These are phyloP conservation scores for Lagenidium giganteum DNA, from an alignment of 352 stramenopile species.

Conservation along the genomic window DNA sequence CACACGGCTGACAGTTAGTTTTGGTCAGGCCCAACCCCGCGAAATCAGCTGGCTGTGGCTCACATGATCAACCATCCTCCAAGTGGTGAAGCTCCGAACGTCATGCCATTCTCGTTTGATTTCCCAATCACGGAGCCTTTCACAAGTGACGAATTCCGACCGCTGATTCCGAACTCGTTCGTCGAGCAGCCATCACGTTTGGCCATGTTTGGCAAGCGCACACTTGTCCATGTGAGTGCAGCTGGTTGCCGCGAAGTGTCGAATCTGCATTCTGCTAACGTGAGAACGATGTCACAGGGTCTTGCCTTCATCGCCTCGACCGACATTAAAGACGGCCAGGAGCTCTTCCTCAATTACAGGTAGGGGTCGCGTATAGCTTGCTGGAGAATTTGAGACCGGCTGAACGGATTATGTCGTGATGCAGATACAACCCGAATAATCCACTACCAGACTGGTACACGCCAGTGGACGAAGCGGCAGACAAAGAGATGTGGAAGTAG, in stretches of 20 bases:
- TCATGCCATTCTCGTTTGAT: constrained; percentile 65
- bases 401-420: constrained; percentile 4
- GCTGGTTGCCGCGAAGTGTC: too few species aligned
- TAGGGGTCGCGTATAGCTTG: too few species aligned
- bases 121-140: constrained; percentile 61
- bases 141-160: constrained; percentile 27
- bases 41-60: constrained; percentile 53
- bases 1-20: neutral
- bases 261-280: too few species aligned
- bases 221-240: constrained; percentile 69
- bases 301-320: constrained; percentile 59
- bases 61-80: constrained; percentile 79
- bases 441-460: constrained; percentile 67
- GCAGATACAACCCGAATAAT: constrained; percentile 63
- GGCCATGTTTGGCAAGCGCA: constrained; percentile 67
- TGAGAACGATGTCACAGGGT: constrained; percentile 32
- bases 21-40: constrained; percentile 31
- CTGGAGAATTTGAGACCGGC: too few species aligned
- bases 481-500: constrained; percentile 73
- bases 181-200: constrained; percentile 58
- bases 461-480: constrained; percentile 56
- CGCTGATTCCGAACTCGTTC: constrained; percentile 65
- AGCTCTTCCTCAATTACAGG: constrained; percentile 75
- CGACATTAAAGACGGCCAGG: constrained; percentile 63
- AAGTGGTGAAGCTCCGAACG: constrained; percentile 42